Percentiles rank a stretch among this genome's conserved stretches.
phyloP scores from a whole-genome alignment of 2,329 filamentous ascomycete species.

The Aspergillus sojae region DNA sequence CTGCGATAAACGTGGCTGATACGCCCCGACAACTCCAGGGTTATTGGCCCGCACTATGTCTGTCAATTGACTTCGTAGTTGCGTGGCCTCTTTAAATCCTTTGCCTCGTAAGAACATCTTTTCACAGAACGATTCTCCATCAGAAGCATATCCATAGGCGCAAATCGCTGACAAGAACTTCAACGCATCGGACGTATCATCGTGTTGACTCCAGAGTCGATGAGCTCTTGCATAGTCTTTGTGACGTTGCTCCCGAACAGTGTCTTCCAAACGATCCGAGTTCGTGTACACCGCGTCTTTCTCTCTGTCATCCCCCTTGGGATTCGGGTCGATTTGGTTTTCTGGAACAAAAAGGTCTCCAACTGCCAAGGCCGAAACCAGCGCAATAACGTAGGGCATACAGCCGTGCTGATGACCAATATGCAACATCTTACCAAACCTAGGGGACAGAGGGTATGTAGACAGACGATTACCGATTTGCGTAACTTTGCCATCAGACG shows the following conservation, averaged over 20 bases:
- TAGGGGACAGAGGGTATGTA: slow-evolving; percentile 84
- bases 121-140: slow-evolving; percentile 72
- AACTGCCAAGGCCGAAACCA: slow-evolving; percentile 86
- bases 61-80: slow-evolving; percentile 80
- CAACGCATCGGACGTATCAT: slow-evolving; percentile 82
- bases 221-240: slow-evolving; percentile 72
- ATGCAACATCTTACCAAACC: slow-evolving; percentile 89
- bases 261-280: slow-evolving; percentile 71
- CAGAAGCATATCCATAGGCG: slow-evolving; percentile 75
- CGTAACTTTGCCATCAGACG: slow-evolving; percentile 72
- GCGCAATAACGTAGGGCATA: slow-evolving; percentile 79
- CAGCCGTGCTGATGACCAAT: slow-evolving; percentile 82
- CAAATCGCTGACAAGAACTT: slow-evolving; percentile 88
- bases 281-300: slow-evolving; percentile 56
- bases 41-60: slow-evolving; percentile 77
- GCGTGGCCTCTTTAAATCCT: slow-evolving; percentile 80
- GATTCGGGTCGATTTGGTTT: slow-evolving; percentile 69
- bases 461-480: slow-evolving; percentile 79
- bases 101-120: slow-evolving; percentile 85
- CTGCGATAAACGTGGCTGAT: slow-evolving; percentile 57
- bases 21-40: slow-evolving; percentile 48
- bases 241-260: slow-evolving; percentile 66
- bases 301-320: slow-evolving; percentile 44
- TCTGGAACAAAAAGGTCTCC: slow-evolving; percentile 86
- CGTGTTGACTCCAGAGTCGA: slow-evolving; percentile 75